These are phyloP conservation scores for Microglena sp. DNA, from an alignment of 139 green algal species.

Conservation along the genomic window DNA sequence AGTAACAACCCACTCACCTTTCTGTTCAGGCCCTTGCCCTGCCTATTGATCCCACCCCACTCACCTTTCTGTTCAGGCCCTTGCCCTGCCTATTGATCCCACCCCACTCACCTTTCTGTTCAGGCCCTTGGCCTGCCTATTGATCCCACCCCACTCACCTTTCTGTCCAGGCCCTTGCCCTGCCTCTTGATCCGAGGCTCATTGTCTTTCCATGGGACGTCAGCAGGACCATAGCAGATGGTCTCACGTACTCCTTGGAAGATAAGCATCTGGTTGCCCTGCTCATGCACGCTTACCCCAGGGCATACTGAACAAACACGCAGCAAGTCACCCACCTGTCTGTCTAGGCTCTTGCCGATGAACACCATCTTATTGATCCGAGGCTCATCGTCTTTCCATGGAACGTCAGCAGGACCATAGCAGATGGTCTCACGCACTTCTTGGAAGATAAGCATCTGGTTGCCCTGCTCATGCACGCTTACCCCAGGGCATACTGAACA, in stretches of 20 bases:
- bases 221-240: constrained; percentile 62
- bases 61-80: too few species aligned
- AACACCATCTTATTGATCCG: constrained; percentile 76
- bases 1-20: too few species aligned
- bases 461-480: constrained; percentile 8
- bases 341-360: constrained; percentile 61
- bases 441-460: constrained; percentile 77
- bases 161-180: constrained; percentile 52
- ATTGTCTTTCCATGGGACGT: constrained; percentile 42
- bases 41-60: too few species aligned
- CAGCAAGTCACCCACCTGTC: constrained; percentile 30
- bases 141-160: too few species aligned
- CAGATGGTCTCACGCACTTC: constrained; percentile 78
- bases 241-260: constrained; percentile 83
- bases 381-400: constrained; percentile 49
- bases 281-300: too few species aligned
- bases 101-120: too few species aligned
- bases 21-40: too few species aligned
- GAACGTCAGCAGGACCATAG: constrained; percentile 52
- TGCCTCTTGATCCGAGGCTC: constrained; percentile 67
- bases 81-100: too few species aligned
- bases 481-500: too few species aligned
- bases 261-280: constrained; percentile 55
- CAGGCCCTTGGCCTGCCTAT: too few species aligned
- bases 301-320: too few species aligned